Conservation (phyloP, 495 filamentous ascomycete species). For the Hyaloscypha bicolor region DNA sequence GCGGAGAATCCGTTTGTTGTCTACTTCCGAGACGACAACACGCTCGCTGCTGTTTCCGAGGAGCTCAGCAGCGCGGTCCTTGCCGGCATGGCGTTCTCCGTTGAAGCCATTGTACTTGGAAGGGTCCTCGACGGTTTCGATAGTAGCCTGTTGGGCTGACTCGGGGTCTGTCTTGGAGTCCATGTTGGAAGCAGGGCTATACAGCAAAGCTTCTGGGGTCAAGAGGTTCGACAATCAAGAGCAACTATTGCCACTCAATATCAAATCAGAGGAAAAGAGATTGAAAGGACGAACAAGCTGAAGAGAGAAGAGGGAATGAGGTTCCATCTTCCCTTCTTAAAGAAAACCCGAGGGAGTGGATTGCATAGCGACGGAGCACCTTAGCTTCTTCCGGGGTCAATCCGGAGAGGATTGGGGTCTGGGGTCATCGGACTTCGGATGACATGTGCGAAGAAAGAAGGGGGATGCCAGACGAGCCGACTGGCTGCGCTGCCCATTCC, state of each 20-base stretch:
- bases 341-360: slow-evolving; percentile 6
- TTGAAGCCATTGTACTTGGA: not conserved
- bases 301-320: slow-evolving; percentile 5
- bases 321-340: not conserved
- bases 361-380: not conserved
- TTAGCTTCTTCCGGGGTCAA: slow-evolving; percentile 22
- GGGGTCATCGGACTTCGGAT: slow-evolving; percentile 23
- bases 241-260: slow-evolving; percentile 3
- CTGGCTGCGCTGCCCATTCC: not conserved
- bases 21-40: slow-evolving; percentile 46
- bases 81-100: slow-evolving; percentile 25
- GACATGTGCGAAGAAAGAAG: slow-evolving; percentile 14
- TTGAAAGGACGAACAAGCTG: not conserved
- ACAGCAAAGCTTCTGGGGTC: not conserved
- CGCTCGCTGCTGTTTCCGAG: slow-evolving; percentile 44
- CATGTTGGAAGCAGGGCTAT: slow-evolving; percentile 8
- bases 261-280: slow-evolving; percentile 3
- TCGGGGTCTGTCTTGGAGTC: slow-evolving; percentile 39
- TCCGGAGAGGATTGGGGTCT: slow-evolving; percentile 20
- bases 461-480: not conserved
- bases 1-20: slow-evolving; percentile 31
- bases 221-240: not conserved
- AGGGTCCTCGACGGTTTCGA: slow-evolving; percentile 23
- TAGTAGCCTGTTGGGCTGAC: slow-evolving; percentile 39
- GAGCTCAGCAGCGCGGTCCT: slow-evolving; percentile 49